These are phyloP conservation scores for Vigna radiata DNA, from an alignment of 306 rosid genomes.

Conservation along the genomic window DNA sequence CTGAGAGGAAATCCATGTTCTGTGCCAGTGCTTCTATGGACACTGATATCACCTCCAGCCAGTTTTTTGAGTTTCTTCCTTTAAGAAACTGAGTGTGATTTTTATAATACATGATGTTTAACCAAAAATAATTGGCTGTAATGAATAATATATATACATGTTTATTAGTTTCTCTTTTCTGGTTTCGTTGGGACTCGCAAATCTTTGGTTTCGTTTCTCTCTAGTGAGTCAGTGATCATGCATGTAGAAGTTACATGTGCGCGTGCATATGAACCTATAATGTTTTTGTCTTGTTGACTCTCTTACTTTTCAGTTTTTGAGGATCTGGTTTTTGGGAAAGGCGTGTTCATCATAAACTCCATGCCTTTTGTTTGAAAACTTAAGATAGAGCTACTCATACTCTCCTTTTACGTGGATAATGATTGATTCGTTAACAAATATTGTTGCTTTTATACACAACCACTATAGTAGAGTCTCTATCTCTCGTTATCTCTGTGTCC, in stretches of 20 bases:
- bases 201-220: constrained; percentile 18
- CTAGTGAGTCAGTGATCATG: constrained; percentile 22
- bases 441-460: constrained; percentile 3
- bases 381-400: neutral
- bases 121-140: constrained; percentile 8
- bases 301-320: constrained; percentile 26
- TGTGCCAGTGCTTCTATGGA: constrained; percentile 34
- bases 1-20: constrained; percentile 37
- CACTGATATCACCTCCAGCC: constrained; percentile 35
- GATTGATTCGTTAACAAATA: constrained; percentile 13
- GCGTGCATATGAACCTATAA: constrained; percentile 26
- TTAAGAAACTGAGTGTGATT: constrained; percentile 48
- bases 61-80: constrained; percentile 69
- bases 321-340: constrained; percentile 10
- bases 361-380: neutral
- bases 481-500: neutral
- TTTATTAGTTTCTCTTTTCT: neutral
- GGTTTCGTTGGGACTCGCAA: constrained; percentile 7
- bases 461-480: constrained; percentile 15
- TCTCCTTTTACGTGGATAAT: neutral
- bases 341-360: constrained; percentile 7
- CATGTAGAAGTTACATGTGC: constrained; percentile 29
- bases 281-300: constrained; percentile 36
- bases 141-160: constrained; percentile 35
- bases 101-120: constrained; percentile 19